phyloP scores from a whole-genome alignment of 106 monocot genomes.

The Acorus calamus region DNA sequence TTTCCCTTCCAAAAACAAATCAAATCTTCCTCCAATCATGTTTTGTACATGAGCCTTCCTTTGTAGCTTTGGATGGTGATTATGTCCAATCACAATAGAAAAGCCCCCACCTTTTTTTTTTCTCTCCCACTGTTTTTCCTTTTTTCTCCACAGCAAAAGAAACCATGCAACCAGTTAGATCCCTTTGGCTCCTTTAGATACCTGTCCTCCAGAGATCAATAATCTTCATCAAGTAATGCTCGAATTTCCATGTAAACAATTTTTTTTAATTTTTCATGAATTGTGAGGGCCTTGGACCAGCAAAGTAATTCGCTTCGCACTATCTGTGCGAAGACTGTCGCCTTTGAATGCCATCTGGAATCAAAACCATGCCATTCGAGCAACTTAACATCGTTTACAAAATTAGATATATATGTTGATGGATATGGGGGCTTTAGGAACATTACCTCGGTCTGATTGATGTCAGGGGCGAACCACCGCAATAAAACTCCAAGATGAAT shows the following conservation, averaged over 20 bases:
- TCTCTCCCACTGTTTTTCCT: no score
- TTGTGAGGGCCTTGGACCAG: constrained; percentile 61
- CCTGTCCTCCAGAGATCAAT: no score
- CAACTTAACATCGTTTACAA: background rate
- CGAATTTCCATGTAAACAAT: constrained; percentile 9
- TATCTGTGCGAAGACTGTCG: constrained; percentile 40
- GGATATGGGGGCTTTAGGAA: background rate
- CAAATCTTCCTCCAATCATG: no score
- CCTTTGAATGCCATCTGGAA: constrained; percentile 22
- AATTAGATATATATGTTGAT: background rate
- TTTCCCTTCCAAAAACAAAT: no score
- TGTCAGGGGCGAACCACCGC: constrained; percentile 34
- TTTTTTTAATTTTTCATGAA: constrained; percentile 26
- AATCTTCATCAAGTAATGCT: no score
- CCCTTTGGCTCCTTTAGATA: no score
- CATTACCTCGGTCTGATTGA: constrained; percentile 25
- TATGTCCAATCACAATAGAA: no score
- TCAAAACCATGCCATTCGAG: background rate
- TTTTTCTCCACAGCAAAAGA: no score
- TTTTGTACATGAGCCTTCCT: no score
- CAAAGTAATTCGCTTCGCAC: constrained; percentile 44
- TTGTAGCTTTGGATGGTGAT: no score
- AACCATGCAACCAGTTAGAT: no score
- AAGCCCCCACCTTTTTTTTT: no score
- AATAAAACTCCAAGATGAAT: constrained; percentile 39